These are phyloP conservation scores for Teunomyces aglyptinius DNA, from an alignment of 805 yeast genomes.

Conservation along the genomic window DNA sequence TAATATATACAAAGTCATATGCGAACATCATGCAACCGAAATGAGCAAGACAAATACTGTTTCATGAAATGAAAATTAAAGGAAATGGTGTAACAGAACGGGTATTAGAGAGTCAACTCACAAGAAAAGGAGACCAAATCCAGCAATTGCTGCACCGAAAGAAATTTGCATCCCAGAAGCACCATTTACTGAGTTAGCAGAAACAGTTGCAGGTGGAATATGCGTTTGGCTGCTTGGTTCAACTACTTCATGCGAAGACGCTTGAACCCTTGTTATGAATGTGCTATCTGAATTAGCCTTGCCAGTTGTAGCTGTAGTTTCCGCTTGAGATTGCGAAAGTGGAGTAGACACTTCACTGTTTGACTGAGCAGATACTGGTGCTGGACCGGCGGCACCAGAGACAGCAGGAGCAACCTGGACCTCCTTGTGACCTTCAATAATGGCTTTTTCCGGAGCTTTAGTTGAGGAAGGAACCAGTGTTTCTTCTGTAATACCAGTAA, in stretches of 20 bases:
- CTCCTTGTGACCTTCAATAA: background rate
- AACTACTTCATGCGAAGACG: background rate
- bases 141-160: constrained; percentile 9
- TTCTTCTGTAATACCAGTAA: no score
- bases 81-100: background rate
- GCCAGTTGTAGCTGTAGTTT: constrained; percentile 9
- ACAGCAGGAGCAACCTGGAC: constrained; percentile 1
- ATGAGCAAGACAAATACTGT: background rate
- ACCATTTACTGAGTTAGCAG: constrained; percentile 6
- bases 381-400: constrained; percentile 3
- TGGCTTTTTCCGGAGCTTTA: background rate
- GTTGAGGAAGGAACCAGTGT: no score
- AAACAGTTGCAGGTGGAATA: constrained; percentile 1
- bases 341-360: constrained; percentile 1
- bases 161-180: constrained; percentile 9
- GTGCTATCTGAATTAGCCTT: background rate
- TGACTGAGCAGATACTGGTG: constrained; percentile 2
- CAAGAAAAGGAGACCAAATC: constrained; percentile 8
- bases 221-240: background rate
- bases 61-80: background rate
- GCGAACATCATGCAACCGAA: background rate
- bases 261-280: background rate
- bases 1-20: background rate
- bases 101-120: background rate
- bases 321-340: background rate